Evolutionary conservation across 2,329 filamentous ascomycete species (phyloP).

Genomic region (Rhynchosporium graminicola): DNA sequence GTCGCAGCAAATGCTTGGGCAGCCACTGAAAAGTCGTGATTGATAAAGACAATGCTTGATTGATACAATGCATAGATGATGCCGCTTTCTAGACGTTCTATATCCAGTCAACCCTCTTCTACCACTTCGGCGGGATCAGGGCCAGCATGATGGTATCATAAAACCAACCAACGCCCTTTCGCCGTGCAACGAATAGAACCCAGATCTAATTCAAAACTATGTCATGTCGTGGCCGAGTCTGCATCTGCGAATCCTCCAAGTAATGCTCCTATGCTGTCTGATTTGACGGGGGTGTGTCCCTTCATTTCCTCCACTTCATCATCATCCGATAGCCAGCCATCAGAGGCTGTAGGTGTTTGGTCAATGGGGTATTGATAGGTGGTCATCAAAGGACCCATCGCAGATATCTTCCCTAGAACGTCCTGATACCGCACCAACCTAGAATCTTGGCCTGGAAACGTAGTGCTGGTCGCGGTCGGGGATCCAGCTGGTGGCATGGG

Average conservation of each 20-base stretch:
- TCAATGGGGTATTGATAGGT: slow-evolving; percentile 37
- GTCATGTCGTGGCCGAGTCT: slow-evolving; percentile 37
- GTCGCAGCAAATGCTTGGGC: slow-evolving; percentile 32
- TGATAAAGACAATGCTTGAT: slow-evolving; percentile 40
- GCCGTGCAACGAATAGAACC: slow-evolving; percentile 35
- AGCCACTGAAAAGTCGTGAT: slow-evolving; percentile 41
- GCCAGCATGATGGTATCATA: slow-evolving; percentile 36
- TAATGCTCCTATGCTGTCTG: slow-evolving; percentile 40
- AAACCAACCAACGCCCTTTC: slow-evolving; percentile 36
- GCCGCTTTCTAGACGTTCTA: slow-evolving; percentile 39
- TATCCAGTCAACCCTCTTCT: slow-evolving; percentile 32
- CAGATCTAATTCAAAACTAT: slow-evolving; percentile 29
- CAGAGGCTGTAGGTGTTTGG: slow-evolving; percentile 32
- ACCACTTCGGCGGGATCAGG: slow-evolving; percentile 31
- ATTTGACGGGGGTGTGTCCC: slow-evolving; percentile 37
- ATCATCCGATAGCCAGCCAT: slow-evolving; percentile 49
- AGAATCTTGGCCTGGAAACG: slow-evolving; percentile 56
- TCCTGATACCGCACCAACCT: slow-evolving; percentile 60
- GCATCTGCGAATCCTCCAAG: slow-evolving; percentile 41
- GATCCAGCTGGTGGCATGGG: slow-evolving; percentile 39
- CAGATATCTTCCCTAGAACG: slow-evolving; percentile 59
- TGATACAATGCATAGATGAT: slow-evolving; percentile 42
- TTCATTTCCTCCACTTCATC: slow-evolving; percentile 39
- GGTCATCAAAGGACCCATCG: slow-evolving; percentile 47
- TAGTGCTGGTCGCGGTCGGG: slow-evolving; percentile 40